phyloP scores from a whole-genome alignment of 2,329 filamentous ascomycete species.

The Simplicillium aogashimaense region DNA sequence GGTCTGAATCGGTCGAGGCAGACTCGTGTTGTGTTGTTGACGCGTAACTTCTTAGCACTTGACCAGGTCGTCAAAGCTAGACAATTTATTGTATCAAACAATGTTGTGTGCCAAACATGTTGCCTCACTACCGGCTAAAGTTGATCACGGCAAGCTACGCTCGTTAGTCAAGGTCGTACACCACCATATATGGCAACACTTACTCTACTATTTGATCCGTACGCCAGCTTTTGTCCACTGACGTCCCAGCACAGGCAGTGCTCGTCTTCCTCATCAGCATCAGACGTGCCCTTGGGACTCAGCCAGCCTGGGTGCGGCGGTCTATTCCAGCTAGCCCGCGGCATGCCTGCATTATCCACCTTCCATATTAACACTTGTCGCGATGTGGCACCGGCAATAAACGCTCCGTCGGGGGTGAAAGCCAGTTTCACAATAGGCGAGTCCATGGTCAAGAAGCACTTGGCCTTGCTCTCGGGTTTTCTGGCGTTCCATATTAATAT shows the following conservation, averaged over 20 bases:
- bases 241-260: conserved; percentile 55
- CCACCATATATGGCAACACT: conserved; percentile 17
- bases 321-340: conserved; percentile 50
- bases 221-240: conserved; percentile 51
- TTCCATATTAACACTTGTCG: conserved; percentile 55
- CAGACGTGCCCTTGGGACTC: conserved; percentile 42
- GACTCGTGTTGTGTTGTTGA: too few relatives aligned
- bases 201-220: conserved; percentile 53
- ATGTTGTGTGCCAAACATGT: too few relatives aligned
- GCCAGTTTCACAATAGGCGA: conserved; percentile 47
- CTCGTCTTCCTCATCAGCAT: conserved; percentile 48
- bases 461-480: conserved; percentile 42
- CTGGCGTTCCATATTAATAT: conserved; percentile 55
- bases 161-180: neutral
- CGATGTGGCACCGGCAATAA: conserved; percentile 51
- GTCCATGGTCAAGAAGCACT: conserved; percentile 52
- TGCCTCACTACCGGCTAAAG: conserved; percentile 35
- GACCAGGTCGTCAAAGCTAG: too few relatives aligned
- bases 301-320: conserved; percentile 46
- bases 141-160: conserved; percentile 39
- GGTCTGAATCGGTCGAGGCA: too few relatives aligned
- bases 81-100: too few relatives aligned
- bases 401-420: conserved; percentile 54
- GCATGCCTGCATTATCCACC: conserved; percentile 46
- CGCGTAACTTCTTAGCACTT: too few relatives aligned